Conservation (phyloP, 2,329 filamentous ascomycete genomes). For the Colletotrichum tropicicola region DNA sequence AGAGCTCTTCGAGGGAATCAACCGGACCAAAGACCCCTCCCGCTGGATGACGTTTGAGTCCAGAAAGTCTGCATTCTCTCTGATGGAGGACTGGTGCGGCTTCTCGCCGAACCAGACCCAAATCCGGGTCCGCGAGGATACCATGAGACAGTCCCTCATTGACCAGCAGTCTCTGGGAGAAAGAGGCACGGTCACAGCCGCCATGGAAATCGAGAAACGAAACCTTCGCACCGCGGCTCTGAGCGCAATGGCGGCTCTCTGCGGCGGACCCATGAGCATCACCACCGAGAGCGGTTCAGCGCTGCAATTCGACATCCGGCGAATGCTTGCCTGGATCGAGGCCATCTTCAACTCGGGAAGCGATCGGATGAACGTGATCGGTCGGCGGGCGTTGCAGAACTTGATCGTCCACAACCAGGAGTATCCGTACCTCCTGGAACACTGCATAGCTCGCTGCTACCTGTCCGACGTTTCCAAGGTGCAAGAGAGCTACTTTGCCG, state of each 20-base stretch:
- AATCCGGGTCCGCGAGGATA: conserved; percentile 83
- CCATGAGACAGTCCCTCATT: conserved; percentile 85
- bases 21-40: conserved; percentile 82
- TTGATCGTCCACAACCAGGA: conserved; percentile 91
- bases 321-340: conserved; percentile 95
- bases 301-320: conserved; percentile 89
- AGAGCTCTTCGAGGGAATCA: conserved; percentile 90
- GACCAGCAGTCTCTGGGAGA: conserved; percentile 81
- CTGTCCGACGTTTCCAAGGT: conserved; percentile 82
- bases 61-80: conserved; percentile 89
- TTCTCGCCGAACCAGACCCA: conserved; percentile 91
- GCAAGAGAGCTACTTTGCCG: conserved; percentile 93
- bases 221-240: conserved; percentile 90
- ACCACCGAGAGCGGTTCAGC: conserved; percentile 88
- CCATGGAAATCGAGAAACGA: conserved; percentile 96
- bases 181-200: conserved; percentile 81
- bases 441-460: conserved; percentile 93
- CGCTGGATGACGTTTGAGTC: conserved; percentile 98
- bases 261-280: conserved; percentile 84
- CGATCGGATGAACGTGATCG: conserved; percentile 91
- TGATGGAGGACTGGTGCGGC: conserved; percentile 99
- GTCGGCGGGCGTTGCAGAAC: conserved; percentile 87
- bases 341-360: conserved; percentile 92
- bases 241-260: conserved; percentile 94
- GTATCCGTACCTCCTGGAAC: conserved; percentile 84